A percentile compares a stretch with the other conserved stretches of the same genome.
Evolutionary conservation across 352 stramenopile genomes (phyloP).

Genomic region (Pythium oligandrum): DNA sequence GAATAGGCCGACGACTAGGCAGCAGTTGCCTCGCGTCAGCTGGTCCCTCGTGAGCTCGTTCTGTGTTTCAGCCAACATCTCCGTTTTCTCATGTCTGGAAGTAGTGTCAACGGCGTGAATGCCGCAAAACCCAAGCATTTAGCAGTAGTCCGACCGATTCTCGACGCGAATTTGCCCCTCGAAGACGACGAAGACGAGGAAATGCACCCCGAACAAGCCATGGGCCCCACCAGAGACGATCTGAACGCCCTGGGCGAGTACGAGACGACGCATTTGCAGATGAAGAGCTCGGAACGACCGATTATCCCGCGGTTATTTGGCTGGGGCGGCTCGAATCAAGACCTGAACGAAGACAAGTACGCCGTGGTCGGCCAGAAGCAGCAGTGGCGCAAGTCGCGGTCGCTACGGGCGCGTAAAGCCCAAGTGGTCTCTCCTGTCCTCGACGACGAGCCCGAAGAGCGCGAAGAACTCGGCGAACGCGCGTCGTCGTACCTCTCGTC

Average conservation of each 20-base stretch:
- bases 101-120: constrained; percentile 31
- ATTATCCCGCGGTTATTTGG: constrained; percentile 20
- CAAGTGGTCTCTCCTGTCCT: constrained; percentile 36
- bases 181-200: constrained; percentile 16
- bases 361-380: constrained; percentile 60
- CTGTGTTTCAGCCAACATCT: too few relatives aligned
- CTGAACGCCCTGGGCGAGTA: too few relatives aligned
- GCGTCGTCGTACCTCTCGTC: constrained; percentile 21
- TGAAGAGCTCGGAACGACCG: constrained; percentile 15
- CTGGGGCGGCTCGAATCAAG: constrained; percentile 31
- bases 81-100: too few relatives aligned
- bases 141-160: constrained; percentile 45
- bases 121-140: constrained; percentile 40
- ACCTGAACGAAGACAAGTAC: constrained; percentile 34
- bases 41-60: too few relatives aligned
- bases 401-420: constrained; percentile 25
- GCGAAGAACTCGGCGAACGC: constrained; percentile 13
- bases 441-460: constrained; percentile 18
- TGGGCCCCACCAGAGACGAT: too few relatives aligned
- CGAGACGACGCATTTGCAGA: constrained; percentile 5
- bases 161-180: constrained; percentile 14
- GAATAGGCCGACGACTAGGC: too few relatives aligned
- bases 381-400: constrained; percentile 45
- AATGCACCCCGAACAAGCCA: too few relatives aligned
- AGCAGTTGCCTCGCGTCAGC: too few relatives aligned